phyloP scores from a whole-genome alignment of 352 stramenopile species.

The Phytophthora podocarpi region DNA sequence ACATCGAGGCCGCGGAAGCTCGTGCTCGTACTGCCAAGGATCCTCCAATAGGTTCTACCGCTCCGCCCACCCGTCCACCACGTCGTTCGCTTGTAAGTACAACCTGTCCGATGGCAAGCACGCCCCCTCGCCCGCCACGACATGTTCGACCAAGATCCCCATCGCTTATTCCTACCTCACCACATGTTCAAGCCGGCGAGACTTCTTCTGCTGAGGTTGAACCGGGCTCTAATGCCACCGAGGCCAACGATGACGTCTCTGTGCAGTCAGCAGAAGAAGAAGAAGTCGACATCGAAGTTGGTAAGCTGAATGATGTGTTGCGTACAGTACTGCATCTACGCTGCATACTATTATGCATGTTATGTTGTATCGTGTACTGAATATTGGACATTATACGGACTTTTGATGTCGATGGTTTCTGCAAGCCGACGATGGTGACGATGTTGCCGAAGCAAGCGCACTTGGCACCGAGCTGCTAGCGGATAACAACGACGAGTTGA shows the following conservation, averaged over 20 bases:
- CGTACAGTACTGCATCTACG: neutral
- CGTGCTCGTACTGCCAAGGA: too few species aligned
- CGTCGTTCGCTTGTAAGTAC: too few species aligned
- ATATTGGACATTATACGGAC: constrained; percentile 3
- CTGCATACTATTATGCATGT: constrained; percentile 12
- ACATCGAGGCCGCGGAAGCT: constrained; percentile 5
- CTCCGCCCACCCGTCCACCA: too few species aligned
- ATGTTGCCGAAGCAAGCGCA: neutral
- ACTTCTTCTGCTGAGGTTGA: too few species aligned
- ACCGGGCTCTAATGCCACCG: too few species aligned
- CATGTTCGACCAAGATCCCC: too few species aligned
- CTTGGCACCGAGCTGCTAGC: neutral
- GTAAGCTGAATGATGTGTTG: constrained; percentile 6
- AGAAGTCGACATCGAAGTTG: neutral
- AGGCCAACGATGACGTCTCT: neutral
- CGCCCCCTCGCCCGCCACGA: too few species aligned
- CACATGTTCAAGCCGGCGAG: too few species aligned
- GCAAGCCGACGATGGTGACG: neutral
- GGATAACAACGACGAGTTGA: constrained; percentile 18
- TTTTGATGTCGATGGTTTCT: constrained; percentile 2
- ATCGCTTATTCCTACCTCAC: too few species aligned
- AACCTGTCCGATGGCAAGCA: too few species aligned
- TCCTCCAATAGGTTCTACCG: too few species aligned
- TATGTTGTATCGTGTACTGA: constrained; percentile 6
- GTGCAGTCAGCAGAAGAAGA: too few species aligned